Evolutionary conservation across 2,329 filamentous ascomycete species (phyloP).

Genomic region (Basipetospora sp.): DNA sequence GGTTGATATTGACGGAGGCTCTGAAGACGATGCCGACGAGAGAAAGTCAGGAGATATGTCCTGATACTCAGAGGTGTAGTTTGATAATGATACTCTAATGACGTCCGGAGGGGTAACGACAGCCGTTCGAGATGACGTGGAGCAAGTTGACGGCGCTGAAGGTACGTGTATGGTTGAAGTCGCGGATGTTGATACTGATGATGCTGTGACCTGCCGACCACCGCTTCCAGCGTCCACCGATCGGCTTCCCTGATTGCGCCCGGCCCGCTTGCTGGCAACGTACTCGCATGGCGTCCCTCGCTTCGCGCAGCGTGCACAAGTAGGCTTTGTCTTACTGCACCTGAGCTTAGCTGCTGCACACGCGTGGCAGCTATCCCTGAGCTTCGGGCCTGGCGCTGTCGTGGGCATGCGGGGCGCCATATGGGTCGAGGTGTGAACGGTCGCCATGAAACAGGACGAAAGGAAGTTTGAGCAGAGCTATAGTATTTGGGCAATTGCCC

Average conservation of each 20-base stretch:
- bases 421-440: no score
- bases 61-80: background rate
- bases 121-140: background rate
- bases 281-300: constrained; percentile 20
- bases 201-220: no score
- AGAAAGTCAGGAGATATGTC: background rate
- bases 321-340: constrained; percentile 20
- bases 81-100: background rate
- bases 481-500: no score
- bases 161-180: no score
- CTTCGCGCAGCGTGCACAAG: constrained; percentile 20
- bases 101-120: background rate
- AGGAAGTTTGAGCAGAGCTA: no score
- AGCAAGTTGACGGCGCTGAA: background rate
- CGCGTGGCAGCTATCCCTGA: constrained; percentile 22
- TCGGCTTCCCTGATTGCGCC: constrained; percentile 11
- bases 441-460: no score
- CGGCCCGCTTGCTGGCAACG: constrained; percentile 14
- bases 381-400: constrained; percentile 9
- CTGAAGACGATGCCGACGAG: background rate
- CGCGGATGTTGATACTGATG: background rate
- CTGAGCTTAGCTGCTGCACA: constrained; percentile 23
- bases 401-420: no score
- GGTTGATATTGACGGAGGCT: background rate
- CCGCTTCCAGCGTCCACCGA: no score